A percentile compares a stretch with the other conserved stretches of the same genome.
These are phyloP conservation scores for Lachancea waltii DNA, from an alignment of 805 yeast genomes.

Conservation along the genomic window DNA sequence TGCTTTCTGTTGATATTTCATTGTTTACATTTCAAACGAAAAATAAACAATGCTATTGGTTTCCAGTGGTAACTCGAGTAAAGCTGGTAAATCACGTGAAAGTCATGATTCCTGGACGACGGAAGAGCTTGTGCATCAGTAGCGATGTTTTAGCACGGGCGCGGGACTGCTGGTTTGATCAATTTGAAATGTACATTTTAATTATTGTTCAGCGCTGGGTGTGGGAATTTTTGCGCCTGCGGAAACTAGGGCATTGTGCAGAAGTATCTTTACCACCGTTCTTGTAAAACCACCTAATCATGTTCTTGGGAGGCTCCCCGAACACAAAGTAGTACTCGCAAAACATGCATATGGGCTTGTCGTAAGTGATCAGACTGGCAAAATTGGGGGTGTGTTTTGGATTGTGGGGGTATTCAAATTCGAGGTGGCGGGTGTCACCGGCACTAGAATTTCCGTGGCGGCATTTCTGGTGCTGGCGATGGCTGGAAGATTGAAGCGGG, in stretches of 20 bases:
- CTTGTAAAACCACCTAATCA: slow-evolving; percentile 44
- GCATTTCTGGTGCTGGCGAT: neutral
- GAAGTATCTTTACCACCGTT: slow-evolving; percentile 14
- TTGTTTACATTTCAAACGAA: slow-evolving; percentile 6
- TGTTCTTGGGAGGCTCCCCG: slow-evolving; percentile 44
- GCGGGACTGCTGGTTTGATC: neutral
- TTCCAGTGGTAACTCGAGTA: neutral
- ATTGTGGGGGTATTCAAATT: slow-evolving; percentile 4
- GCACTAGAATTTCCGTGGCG: neutral
- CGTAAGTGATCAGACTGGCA: slow-evolving; percentile 3
- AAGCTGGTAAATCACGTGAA: neutral
- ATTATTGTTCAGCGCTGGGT: neutral
- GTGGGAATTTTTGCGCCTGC: neutral
- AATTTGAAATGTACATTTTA: no score
- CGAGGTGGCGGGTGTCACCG: neutral
- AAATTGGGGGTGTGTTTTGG: slow-evolving; percentile 6
- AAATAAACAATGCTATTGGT: slow-evolving; percentile 1
- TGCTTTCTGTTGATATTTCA: neutral
- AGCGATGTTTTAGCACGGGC: neutral
- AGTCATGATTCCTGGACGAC: neutral
- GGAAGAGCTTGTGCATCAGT: neutral
- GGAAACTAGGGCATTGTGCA: neutral
- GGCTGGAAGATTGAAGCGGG: neutral
- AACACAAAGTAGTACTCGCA: slow-evolving; percentile 49
- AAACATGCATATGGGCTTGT: slow-evolving; percentile 36